Evolutionary conservation across 177 flowering plant genomes (phyloP).

Genomic region (Vitis hybrid): DNA sequence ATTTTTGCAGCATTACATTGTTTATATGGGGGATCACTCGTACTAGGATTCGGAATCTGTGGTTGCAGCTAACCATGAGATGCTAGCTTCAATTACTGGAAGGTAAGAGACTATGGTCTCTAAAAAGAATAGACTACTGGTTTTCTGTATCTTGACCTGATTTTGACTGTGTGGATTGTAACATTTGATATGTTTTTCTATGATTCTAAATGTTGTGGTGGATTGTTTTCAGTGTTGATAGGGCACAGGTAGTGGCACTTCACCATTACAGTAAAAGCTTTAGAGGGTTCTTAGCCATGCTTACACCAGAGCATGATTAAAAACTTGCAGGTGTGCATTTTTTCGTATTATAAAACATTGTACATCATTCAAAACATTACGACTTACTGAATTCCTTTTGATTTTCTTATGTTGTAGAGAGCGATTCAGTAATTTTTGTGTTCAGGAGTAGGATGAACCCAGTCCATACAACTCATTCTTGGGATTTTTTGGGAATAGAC

Average conservation of each 20-base stretch:
- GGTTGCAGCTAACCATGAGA: slow-evolving; percentile 44
- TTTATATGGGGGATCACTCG: slow-evolving; percentile 60
- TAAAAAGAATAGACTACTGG: not conserved
- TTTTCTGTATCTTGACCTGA: not conserved
- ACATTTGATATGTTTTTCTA: not conserved
- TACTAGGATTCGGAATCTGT: slow-evolving; percentile 41
- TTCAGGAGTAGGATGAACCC: slow-evolving; percentile 41
- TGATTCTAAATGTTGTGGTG: not conserved
- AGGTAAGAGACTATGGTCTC: slow-evolving; percentile 22
- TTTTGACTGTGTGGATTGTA: too few species aligned
- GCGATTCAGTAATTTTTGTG: slow-evolving; percentile 43
- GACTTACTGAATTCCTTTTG: too few species aligned
- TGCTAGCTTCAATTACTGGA: slow-evolving; percentile 45
- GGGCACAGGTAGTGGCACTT: slow-evolving; percentile 31
- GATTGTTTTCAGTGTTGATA: slow-evolving; percentile 24
- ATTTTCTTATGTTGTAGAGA: slow-evolving; percentile 26
- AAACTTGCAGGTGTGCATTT: slow-evolving; percentile 30
- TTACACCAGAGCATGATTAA: slow-evolving; percentile 48
- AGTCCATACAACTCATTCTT: slow-evolving; percentile 61
- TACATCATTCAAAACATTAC: not conserved
- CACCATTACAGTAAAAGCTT: slow-evolving; percentile 63
- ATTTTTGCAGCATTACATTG: slow-evolving; percentile 54
- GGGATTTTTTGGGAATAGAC: slow-evolving; percentile 51
- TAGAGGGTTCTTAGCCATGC: slow-evolving; percentile 57
- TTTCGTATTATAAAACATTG: not conserved